Percentiles rank a stretch among this genome's conserved stretches.
These are phyloP conservation scores for Paxillus rubicundulus DNA, from an alignment of 768 basidiomycete genomes.

Conservation along the genomic window DNA sequence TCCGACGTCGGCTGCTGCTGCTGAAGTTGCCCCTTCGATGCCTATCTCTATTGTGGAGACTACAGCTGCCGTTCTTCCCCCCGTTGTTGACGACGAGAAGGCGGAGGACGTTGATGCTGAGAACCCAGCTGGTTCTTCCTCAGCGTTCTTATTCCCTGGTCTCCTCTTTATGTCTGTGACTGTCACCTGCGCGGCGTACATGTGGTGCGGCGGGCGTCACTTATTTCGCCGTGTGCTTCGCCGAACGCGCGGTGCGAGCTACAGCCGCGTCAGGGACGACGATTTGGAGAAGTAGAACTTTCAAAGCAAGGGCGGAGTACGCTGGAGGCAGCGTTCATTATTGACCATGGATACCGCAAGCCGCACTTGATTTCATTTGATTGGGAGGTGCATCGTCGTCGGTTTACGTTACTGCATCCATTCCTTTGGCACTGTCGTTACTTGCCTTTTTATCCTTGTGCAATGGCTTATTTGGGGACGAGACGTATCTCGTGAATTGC, in stretches of 20 bases:
- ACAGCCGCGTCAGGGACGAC: slow-evolving; percentile 47
- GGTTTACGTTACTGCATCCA: background rate
- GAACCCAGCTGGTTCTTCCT: slow-evolving; percentile 1
- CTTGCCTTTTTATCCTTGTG: background rate
- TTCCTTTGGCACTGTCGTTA: background rate
- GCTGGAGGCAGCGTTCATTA: background rate
- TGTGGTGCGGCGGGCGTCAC: slow-evolving; percentile 48
- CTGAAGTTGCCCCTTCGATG: slow-evolving; percentile 14
- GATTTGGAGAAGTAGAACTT: slow-evolving; percentile 47
- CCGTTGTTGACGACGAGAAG: slow-evolving; percentile 1
- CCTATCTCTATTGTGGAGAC: slow-evolving; percentile 4
- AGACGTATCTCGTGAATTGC: too few relatives aligned
- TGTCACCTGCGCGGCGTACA: slow-evolving; percentile 42
- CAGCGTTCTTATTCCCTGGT: slow-evolving; percentile 18
- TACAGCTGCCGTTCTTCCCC: background rate
- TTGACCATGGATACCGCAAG: too few relatives aligned
- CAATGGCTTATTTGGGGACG: background rate
- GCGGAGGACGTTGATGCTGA: slow-evolving; percentile 10
- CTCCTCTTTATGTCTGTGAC: slow-evolving; percentile 41
- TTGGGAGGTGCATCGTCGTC: too few relatives aligned
- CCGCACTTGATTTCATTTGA: too few relatives aligned
- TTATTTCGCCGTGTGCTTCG: slow-evolving; percentile 42
- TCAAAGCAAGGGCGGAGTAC: background rate
- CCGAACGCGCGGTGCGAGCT: slow-evolving; percentile 34
- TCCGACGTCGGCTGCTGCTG: slow-evolving; percentile 13